phyloP scores from a whole-genome alignment of 805 yeast species.

The Jamesozyma jinghongensis region DNA sequence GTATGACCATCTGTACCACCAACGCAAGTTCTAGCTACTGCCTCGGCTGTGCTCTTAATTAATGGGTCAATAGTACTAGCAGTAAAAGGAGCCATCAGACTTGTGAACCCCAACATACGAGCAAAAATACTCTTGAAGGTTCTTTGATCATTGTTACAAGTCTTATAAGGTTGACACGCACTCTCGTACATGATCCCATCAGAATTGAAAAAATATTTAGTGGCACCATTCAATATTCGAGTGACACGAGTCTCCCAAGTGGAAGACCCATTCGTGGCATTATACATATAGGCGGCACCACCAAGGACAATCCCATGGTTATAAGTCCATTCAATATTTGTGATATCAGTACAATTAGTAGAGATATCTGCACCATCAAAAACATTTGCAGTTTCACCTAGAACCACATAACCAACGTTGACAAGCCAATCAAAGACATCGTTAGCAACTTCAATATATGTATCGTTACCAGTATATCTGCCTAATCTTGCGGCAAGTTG shows the following conservation, averaged over 20 bases:
- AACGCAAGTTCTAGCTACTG: constrained; percentile 60
- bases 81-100: constrained; percentile 44
- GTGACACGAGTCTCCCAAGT: constrained; percentile 43
- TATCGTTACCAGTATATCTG: constrained; percentile 42
- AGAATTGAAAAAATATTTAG: constrained; percentile 38
- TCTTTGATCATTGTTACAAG: constrained; percentile 69
- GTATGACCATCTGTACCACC: constrained; percentile 73
- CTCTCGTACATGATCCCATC: constrained; percentile 49
- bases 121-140: constrained; percentile 64
- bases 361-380: constrained; percentile 62
- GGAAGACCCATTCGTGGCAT: constrained; percentile 42
- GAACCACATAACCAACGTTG: constrained; percentile 36
- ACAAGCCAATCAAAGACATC: constrained; percentile 52
- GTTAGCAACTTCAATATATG: constrained; percentile 45
- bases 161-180: constrained; percentile 41
- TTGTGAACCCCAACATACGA: constrained; percentile 52
- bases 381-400: constrained; percentile 45
- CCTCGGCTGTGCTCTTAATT: constrained; percentile 46
- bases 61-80: constrained; percentile 34
- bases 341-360: constrained; percentile 52
- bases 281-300: constrained; percentile 63
- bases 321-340: constrained; percentile 54
- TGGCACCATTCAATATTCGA: constrained; percentile 38
- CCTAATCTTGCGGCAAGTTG: constrained; percentile 57
- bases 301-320: constrained; percentile 59